Conservation (phyloP, 306 rosid genomes). For the Elaeagnus macrophylla region DNA sequence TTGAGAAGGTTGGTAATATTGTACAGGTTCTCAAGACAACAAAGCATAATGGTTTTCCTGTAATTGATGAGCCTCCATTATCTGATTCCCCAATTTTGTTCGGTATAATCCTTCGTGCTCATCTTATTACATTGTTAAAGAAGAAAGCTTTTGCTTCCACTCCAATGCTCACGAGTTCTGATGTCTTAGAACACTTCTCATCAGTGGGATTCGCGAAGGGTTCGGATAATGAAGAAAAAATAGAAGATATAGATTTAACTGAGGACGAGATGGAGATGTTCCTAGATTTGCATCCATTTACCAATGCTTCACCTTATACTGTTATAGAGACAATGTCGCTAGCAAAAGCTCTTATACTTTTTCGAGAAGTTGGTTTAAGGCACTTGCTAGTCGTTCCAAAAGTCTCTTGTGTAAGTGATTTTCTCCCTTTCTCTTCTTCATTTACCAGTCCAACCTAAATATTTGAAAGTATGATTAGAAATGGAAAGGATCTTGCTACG, state of each 20-base stretch:
- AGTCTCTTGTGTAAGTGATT: slow-evolving; percentile 60
- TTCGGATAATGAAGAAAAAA: slow-evolving; percentile 32
- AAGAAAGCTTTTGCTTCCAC: slow-evolving; percentile 49
- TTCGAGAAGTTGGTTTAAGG: slow-evolving; percentile 77
- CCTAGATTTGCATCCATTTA: slow-evolving; percentile 79
- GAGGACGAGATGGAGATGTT: slow-evolving; percentile 83
- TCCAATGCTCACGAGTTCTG: slow-evolving; percentile 23
- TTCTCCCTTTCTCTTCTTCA: slow-evolving; percentile 1
- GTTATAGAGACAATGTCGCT: slow-evolving; percentile 89
- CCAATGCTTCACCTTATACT: slow-evolving; percentile 82
- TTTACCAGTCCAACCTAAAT: not conserved
- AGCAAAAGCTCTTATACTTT: slow-evolving; percentile 72
- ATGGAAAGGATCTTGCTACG: too few relatives aligned
- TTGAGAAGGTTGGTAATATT: slow-evolving; percentile 74
- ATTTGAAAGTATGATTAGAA: not conserved
- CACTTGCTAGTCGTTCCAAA: slow-evolving; percentile 88
- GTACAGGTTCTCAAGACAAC: slow-evolving; percentile 56
- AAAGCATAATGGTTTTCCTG: slow-evolving; percentile 83
- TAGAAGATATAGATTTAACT: slow-evolving; percentile 52
- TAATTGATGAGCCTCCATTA: slow-evolving; percentile 65
- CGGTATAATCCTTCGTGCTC: slow-evolving; percentile 74
- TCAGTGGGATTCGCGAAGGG: slow-evolving; percentile 67
- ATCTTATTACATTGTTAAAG: slow-evolving; percentile 66
- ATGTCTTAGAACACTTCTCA: slow-evolving; percentile 37
- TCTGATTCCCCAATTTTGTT: slow-evolving; percentile 51